Evolutionary conservation across 345 rosid genomes (phyloP), one percentile per base, ranked within the genome.

Genomic region (Salix koriyanagi): DNA sequence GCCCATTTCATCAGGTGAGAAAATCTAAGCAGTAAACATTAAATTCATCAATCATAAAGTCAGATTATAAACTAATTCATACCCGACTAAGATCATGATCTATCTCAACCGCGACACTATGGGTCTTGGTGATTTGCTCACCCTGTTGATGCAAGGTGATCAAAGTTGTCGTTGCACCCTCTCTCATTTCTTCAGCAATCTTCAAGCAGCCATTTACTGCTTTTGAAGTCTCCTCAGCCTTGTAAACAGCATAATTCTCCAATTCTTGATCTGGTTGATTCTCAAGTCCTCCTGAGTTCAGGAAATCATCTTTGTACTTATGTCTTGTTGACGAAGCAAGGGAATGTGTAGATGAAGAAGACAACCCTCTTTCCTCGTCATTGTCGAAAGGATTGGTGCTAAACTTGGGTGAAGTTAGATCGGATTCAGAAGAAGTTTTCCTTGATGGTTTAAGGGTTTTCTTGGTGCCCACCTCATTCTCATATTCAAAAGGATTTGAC

Each of bases 61-160:
- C 34, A 54, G 54, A 61, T 32, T 39, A n/a, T 48, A 61, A 79
- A 34, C 23, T 37, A 64, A 69, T 65, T 32, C 97, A 81, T 83
- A 94, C 99, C 89, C 99, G 88, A 84, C 92, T 90, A 30, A 96
- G 98, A 85, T 94, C 92, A 2, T 91, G 90, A 86, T 96, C 99
- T 50, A 92, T 86, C 78, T 86, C 87, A 68, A 91, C 96, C 77
- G 97, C 94, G 69, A 78, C 71, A 6, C 84, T 72, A 73, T 96
- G 98, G 37, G 93, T 84, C 88, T 87, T 87, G 48, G 88, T 90
- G 83, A 92, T 94, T 76, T 92, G 97, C 81, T 94, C 97, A 19
- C 97, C 97, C 85, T 96, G 99, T 14, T 92, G 87, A 75, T 96
- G 97, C 82, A 96, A 82, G 77, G 86, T 88, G 61, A 89, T 80